These are phyloP conservation scores for Udeniomyces megalosporus DNA, from an alignment of 768 basidiomycete species.

Conservation along the genomic window DNA sequence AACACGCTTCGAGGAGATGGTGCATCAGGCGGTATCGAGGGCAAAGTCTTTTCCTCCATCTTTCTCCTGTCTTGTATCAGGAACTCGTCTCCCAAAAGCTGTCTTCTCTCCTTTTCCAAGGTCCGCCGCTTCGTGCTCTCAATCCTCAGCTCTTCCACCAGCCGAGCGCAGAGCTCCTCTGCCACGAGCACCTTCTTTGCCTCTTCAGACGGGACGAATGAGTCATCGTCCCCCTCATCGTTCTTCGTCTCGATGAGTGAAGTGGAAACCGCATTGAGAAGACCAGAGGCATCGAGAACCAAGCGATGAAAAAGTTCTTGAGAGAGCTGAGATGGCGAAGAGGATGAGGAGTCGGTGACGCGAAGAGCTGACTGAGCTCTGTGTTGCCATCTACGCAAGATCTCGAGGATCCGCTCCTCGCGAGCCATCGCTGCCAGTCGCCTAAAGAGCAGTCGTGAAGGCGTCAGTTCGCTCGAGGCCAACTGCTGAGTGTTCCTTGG, in stretches of 20 bases:
- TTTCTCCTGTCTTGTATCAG: neutral
- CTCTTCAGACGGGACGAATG: too few species aligned
- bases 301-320: too few species aligned
- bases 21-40: too few species aligned
- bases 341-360: neutral
- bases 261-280: neutral
- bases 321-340: too few species aligned
- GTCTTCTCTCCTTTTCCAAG: conserved; percentile 20
- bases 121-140: conserved; percentile 25
- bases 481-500: too few species aligned
- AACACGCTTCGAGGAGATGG: too few species aligned
- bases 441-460: neutral
- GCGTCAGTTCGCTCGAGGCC: neutral
- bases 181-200: conserved; percentile 24
- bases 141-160: conserved; percentile 26
- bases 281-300: neutral
- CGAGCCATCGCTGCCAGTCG: conserved; percentile 9
- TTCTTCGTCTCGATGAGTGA: too few species aligned
- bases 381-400: conserved; percentile 4
- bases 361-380: neutral
- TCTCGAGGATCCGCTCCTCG: conserved; percentile 12
- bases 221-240: too few species aligned
- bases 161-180: conserved; percentile 25
- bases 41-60: neutral
- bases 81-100: neutral